Evolutionary conservation across 2,329 filamentous ascomycete species (phyloP), one percentile per base, ranked within the genome.

Genomic region (Botryotinia globosa): DNA sequence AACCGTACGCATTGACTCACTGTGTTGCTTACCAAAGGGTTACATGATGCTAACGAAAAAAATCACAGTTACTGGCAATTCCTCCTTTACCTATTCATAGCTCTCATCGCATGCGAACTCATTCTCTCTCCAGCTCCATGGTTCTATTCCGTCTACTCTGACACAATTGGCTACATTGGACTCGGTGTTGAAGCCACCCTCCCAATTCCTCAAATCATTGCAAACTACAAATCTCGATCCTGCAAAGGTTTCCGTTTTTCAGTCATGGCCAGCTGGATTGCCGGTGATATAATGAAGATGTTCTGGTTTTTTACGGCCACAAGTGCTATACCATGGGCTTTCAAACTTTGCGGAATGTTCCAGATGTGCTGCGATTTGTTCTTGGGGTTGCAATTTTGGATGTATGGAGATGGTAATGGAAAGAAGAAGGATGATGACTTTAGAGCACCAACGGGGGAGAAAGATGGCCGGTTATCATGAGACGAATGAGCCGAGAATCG

Each of bases 241-340:
- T 94, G 91, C 84, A 91, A 89, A 81, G 93, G 93, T 9, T 94
- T 97, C 82, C 87, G 93, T 25, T 80, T 94, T 18, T 93, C 90
- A 10, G 90, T 97, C 7, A 84, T 96, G 73, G 87, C 85, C 42
- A 94, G 90, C 81, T 97, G 93, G 93, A 84, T 97, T 70, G 83
- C 91, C 4, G 93, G 93, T 74, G 93, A 97, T 81, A 85, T 88
- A 14, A 94, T 96, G 90, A 97, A 97, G 86, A 92, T 95, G 87
- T 92, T 94, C 79, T 91, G 89, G 89, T 96, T 95, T 84, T 91
- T 94, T 74, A 92, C 90, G 2, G 88, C 91, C 1, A 88, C 86
- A 1, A 88, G 88, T 6, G 85, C 87, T 78, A 93, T 96, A 45
- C 92, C 93, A 0, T 87, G 87, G 86, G 89, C 91, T 1, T 97